phyloP scores from a whole-genome alignment of 805 yeast species.

The Kodamaea leandrae region DNA sequence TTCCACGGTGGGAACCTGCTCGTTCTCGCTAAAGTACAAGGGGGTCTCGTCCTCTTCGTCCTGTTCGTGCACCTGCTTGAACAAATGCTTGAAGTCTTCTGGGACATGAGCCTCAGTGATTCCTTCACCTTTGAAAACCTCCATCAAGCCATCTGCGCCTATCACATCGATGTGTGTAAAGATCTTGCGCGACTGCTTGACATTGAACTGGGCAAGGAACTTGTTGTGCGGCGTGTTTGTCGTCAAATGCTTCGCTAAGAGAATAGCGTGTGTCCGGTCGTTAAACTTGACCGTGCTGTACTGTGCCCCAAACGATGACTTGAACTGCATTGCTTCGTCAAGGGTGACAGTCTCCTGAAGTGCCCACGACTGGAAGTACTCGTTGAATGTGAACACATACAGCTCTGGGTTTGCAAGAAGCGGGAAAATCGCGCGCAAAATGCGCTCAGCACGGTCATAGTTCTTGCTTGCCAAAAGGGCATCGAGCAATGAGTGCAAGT shows the following conservation, averaged over 20 bases:
- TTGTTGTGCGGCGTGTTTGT: constrained; percentile 11
- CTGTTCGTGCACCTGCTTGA: constrained; percentile 22
- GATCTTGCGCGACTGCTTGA: constrained; percentile 25
- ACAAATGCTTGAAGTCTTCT: constrained; percentile 29
- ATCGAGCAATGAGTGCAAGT: constrained; percentile 74
- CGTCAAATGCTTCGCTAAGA: constrained; percentile 42
- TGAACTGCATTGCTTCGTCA: constrained; percentile 43
- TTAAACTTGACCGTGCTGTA: constrained; percentile 34
- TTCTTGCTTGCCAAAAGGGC: constrained; percentile 70
- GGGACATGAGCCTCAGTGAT: constrained; percentile 34
- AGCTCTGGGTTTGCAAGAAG: constrained; percentile 40
- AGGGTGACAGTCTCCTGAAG: constrained; percentile 39
- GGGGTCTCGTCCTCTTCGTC: constrained; percentile 12
- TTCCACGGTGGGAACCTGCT: constrained; percentile 41
- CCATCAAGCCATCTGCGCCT: constrained; percentile 46
- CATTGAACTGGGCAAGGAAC: constrained; percentile 9
- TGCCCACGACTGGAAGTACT: constrained; percentile 49
- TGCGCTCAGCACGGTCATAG: constrained; percentile 65
- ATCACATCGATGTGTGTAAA: constrained; percentile 52
- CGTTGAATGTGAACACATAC: constrained; percentile 66
- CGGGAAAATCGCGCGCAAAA: constrained; percentile 60
- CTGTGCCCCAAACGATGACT: constrained; percentile 27
- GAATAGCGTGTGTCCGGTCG: constrained; percentile 59
- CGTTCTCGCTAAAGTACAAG: constrained; percentile 31
- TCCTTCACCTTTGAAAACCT: constrained; percentile 23